Percentiles rank a stretch among this genome's conserved stretches.
Evolutionary conservation across 75 land plant genomes (phyloP).

Genomic region (Cupressus sempervirens): DNA sequence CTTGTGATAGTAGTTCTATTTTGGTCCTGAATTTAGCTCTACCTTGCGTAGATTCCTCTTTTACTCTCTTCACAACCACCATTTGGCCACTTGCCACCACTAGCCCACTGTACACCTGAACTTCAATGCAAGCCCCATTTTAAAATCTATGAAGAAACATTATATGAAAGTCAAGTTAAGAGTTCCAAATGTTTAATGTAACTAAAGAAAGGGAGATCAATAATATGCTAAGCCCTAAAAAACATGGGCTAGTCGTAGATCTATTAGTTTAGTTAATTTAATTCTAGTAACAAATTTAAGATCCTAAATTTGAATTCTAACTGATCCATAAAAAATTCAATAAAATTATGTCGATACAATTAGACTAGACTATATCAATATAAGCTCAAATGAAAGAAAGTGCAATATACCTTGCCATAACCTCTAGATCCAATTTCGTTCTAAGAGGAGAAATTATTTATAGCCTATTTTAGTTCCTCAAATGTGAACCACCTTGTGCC

Average conservation of each 20-base stretch:
- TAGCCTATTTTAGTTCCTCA: constrained; percentile 54
- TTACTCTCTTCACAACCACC: constrained; percentile 33
- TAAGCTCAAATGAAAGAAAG: background rate
- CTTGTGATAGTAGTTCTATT: constrained; percentile 3
- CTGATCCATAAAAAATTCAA: no score
- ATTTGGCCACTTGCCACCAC: constrained; percentile 10
- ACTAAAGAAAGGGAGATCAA: no score
- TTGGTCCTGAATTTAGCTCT: constrained; percentile 31
- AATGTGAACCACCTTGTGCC: constrained; percentile 49
- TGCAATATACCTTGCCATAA: constrained; percentile 52
- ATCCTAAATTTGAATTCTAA: no score
- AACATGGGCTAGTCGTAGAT: no score
- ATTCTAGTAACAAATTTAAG: no score
- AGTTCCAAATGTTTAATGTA: no score
- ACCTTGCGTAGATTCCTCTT: constrained; percentile 27
- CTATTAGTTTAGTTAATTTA: no score
- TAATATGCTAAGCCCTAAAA: no score
- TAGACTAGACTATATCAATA: no score
- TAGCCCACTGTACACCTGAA: constrained; percentile 31
- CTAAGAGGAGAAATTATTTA: constrained; percentile 49
- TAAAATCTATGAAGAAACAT: no score
- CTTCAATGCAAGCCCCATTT: background rate
- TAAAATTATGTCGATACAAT: no score
- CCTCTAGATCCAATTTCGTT: constrained; percentile 61
- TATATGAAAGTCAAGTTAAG: no score